phyloP scores from a whole-genome alignment of 208 protist genomes.

The Acanthamoeba sp. region DNA sequence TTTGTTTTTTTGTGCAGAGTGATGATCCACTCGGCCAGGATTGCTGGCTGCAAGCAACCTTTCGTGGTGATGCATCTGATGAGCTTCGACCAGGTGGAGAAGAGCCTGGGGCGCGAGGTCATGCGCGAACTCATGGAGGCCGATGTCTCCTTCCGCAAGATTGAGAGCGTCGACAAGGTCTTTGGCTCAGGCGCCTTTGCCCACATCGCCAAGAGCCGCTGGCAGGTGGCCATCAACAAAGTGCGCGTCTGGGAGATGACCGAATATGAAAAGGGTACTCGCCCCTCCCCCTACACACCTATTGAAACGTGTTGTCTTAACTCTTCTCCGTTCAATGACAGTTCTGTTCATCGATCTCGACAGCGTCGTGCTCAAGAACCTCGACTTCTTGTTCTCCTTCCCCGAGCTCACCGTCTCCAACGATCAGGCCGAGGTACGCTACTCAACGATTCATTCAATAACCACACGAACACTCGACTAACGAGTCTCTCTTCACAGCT shows the following conservation, averaged over 20 bases:
- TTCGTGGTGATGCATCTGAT: slow-evolving; percentile 43
- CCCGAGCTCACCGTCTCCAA: slow-evolving; percentile 39
- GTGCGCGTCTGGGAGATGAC: slow-evolving; percentile 37
- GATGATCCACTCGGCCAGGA: background rate
- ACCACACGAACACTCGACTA: too few species aligned
- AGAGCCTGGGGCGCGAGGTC: background rate
- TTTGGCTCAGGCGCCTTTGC: background rate
- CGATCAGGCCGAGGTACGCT: slow-evolving; percentile 8
- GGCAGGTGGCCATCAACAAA: slow-evolving; percentile 53
- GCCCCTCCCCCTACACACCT: background rate
- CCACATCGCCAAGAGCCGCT: slow-evolving; percentile 52
- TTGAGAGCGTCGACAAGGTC: background rate
- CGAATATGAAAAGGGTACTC: slow-evolving; percentile 36
- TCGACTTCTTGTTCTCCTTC: slow-evolving; percentile 27
- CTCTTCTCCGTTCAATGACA: too few species aligned
- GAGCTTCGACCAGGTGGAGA: slow-evolving; percentile 19
- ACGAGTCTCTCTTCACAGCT: too few species aligned
- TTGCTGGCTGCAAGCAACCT: background rate
- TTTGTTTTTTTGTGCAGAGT: background rate
- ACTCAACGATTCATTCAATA: too few species aligned
- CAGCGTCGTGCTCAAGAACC: slow-evolving; percentile 44
- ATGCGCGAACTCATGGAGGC: slow-evolving; percentile 19
- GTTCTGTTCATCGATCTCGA: slow-evolving; percentile 45
- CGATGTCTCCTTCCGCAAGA: slow-evolving; percentile 16
- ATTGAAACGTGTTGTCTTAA: too few species aligned